Evolutionary conservation across 768 basidiomycete genomes (phyloP).

Genomic region (Ephemerocybe angulata): DNA sequence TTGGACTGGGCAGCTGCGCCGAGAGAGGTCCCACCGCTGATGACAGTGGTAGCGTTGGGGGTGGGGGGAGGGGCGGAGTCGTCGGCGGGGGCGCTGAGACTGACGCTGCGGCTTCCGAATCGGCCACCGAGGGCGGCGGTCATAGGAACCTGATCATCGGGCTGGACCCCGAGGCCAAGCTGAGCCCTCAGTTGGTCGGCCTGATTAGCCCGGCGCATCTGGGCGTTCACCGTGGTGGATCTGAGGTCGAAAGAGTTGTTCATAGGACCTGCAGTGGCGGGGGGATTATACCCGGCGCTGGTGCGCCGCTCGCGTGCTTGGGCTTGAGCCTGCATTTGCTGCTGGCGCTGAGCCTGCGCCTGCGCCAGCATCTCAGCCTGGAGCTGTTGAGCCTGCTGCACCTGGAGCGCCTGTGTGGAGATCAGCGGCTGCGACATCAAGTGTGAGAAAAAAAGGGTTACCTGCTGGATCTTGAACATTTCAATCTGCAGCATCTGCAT

Average conservation of each 20-base stretch:
- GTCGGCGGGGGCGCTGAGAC: slow-evolving; percentile 40
- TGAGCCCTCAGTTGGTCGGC: slow-evolving; percentile 63
- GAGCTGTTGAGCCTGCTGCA: slow-evolving; percentile 73
- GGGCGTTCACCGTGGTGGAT: slow-evolving; percentile 49
- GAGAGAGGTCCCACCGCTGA: slow-evolving; percentile 71
- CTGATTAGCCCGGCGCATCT: slow-evolving; percentile 66
- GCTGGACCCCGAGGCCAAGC: slow-evolving; percentile 39
- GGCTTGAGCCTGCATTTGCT: slow-evolving; percentile 25
- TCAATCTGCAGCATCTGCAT: slow-evolving; percentile 86
- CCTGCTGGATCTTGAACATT: slow-evolving; percentile 83
- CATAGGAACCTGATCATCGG: slow-evolving; percentile 71
- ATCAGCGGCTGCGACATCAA: slow-evolving; percentile 8
- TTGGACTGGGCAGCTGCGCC: slow-evolving; percentile 66
- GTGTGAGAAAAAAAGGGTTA: slow-evolving; percentile 26
- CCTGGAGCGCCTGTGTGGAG: slow-evolving; percentile 53
- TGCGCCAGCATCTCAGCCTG: slow-evolving; percentile 69
- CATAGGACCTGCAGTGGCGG: slow-evolving; percentile 72
- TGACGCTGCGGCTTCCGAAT: slow-evolving; percentile 63
- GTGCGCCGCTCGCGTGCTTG: slow-evolving; percentile 45
- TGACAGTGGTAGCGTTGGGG: slow-evolving; percentile 60
- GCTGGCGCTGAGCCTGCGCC: slow-evolving; percentile 48
- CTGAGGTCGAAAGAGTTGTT: slow-evolving; percentile 63
- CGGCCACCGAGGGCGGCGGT: slow-evolving; percentile 75
- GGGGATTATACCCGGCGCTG: slow-evolving; percentile 47
- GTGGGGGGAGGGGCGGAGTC: slow-evolving; percentile 49